Evolutionary conservation across 2,329 filamentous ascomycete genomes (phyloP).

Genomic region (Sphaceloma murrayae): DNA sequence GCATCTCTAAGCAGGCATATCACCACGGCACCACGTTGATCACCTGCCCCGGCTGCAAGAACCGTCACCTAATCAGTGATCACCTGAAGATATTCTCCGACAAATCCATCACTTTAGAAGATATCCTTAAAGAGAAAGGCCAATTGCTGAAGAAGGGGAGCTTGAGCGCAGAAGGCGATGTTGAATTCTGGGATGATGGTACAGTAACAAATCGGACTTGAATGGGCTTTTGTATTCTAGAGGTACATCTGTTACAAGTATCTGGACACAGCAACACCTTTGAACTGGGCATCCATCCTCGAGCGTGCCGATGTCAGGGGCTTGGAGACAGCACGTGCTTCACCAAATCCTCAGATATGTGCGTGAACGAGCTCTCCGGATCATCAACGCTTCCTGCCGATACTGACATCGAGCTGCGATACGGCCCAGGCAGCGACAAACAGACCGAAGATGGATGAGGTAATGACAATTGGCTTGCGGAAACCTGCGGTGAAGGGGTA

Average conservation of each 20-base stretch:
- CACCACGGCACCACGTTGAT: conserved; percentile 84
- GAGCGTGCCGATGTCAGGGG: too few species aligned
- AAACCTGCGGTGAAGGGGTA: conserved; percentile 64
- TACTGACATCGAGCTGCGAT: conserved; percentile 71
- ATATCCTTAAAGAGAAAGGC: conserved; percentile 67
- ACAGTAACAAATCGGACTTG: conserved; percentile 15
- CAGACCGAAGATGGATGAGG: conserved; percentile 60
- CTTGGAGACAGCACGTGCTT: too few species aligned
- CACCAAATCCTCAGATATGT: too few species aligned
- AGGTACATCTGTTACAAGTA: conserved; percentile 10
- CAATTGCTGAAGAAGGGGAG: conserved; percentile 62
- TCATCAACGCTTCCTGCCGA: conserved; percentile 39
- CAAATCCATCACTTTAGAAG: conserved; percentile 60
- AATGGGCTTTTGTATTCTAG: conserved; percentile 10
- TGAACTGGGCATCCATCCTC: too few species aligned
- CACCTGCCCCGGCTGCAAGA: conserved; percentile 75
- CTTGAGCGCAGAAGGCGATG: conserved; percentile 66
- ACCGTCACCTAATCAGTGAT: conserved; percentile 84
- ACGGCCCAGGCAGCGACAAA: conserved; percentile 68
- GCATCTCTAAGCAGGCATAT: conserved; percentile 88
- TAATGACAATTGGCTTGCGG: conserved; percentile 78
- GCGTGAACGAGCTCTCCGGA: too few species aligned
- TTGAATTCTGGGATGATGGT: conserved; percentile 82
- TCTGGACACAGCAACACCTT: too few species aligned
- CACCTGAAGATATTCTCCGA: conserved; percentile 77